Evolutionary conservation across 768 basidiomycete genomes (phyloP).

Genomic region (Termitomyces sp.): DNA sequence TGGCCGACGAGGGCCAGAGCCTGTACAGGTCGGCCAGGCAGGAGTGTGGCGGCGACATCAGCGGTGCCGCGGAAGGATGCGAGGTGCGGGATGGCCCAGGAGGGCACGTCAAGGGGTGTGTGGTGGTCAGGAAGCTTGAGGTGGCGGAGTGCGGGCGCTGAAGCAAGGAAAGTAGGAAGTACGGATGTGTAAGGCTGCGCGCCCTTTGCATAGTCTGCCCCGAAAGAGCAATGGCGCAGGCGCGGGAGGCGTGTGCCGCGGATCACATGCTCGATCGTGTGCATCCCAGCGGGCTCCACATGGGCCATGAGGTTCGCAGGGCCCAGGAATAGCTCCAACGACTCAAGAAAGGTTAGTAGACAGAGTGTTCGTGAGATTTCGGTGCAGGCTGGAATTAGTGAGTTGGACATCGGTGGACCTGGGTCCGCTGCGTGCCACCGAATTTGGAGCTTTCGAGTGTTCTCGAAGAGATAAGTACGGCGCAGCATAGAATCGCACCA

Average conservation of each 20-base stretch:
- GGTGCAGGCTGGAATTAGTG: slow-evolving; percentile 35
- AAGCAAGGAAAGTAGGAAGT: slow-evolving; percentile 39
- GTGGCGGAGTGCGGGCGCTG: slow-evolving; percentile 37
- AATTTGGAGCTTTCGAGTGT: slow-evolving; percentile 44
- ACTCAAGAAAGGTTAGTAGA: slow-evolving; percentile 39
- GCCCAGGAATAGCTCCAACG: slow-evolving; percentile 51
- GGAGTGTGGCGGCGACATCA: slow-evolving; percentile 51
- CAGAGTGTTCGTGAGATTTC: slow-evolving; percentile 34
- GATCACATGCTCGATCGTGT: slow-evolving; percentile 46
- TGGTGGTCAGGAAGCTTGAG: slow-evolving; percentile 46
- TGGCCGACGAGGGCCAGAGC: slow-evolving; percentile 52
- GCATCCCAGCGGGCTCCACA: slow-evolving; percentile 18
- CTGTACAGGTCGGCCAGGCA: slow-evolving; percentile 60
- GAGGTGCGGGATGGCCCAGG: slow-evolving; percentile 44
- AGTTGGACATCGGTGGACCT: slow-evolving; percentile 20
- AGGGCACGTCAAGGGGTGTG: slow-evolving; percentile 34
- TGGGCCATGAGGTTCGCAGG: slow-evolving; percentile 33
- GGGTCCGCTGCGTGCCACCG: slow-evolving; percentile 49
- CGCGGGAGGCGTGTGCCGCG: slow-evolving; percentile 34
- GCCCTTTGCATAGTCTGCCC: slow-evolving; percentile 41
- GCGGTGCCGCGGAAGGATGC: slow-evolving; percentile 57
- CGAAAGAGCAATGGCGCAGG: slow-evolving; percentile 37
- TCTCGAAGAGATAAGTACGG: slow-evolving; percentile 42
- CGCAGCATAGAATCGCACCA: slow-evolving; percentile 51
- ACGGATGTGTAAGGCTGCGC: slow-evolving; percentile 36